Evolutionary conservation across 345 rosid genomes (phyloP), one percentile per base, ranked within the genome.

Genomic region (Lagerstroemia speciosa): DNA sequence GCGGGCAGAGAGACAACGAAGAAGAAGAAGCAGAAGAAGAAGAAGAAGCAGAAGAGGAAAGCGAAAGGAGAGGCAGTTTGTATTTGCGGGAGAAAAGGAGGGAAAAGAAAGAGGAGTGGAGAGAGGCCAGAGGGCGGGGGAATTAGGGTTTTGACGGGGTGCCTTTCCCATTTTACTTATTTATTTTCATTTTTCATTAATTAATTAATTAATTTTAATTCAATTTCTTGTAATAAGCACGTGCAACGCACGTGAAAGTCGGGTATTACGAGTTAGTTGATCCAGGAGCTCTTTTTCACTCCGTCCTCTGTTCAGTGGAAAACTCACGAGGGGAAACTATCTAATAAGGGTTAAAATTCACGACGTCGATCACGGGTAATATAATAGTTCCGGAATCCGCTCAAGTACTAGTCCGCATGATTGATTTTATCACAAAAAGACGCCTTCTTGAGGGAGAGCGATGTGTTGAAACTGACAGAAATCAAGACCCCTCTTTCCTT

Each of bases 101-200:
- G 33, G 63, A 16, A n/a, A n/a, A n/a, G n/a, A n/a, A n/a, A n/a
- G n/a, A n/a, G n/a, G n/a, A n/a, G n/a, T n/a, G n/a, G n/a, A n/a
- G n/a, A n/a, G n/a, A n/a, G n/a, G n/a, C n/a, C n/a, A n/a, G n/a
- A n/a, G n/a, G n/a, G n/a, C n/a, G n/a, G n/a, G n/a, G 63, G 11
- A 58, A 58, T 58, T 58, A 58, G 63, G 63, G 63, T 58, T 58
- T n/a, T n/a, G n/a, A n/a, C n/a, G n/a, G n/a, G n/a, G n/a, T n/a
- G n/a, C n/a, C n/a, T n/a, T 58, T 9, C 1, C 29, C 9, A 27
- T 58, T n/a, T n/a, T n/a, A n/a, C n/a, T 58, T 58, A 58, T 58
- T 58, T 58, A n/a, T n/a, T n/a, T n/a, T 26, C 38, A 41, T 8
- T 30, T 30, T 10, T 27, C 29, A 20, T 57, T 30, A 6, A 6